Conservation (phyloP, 163 green algal genomes). For the Scenedesmus sp. region DNA sequence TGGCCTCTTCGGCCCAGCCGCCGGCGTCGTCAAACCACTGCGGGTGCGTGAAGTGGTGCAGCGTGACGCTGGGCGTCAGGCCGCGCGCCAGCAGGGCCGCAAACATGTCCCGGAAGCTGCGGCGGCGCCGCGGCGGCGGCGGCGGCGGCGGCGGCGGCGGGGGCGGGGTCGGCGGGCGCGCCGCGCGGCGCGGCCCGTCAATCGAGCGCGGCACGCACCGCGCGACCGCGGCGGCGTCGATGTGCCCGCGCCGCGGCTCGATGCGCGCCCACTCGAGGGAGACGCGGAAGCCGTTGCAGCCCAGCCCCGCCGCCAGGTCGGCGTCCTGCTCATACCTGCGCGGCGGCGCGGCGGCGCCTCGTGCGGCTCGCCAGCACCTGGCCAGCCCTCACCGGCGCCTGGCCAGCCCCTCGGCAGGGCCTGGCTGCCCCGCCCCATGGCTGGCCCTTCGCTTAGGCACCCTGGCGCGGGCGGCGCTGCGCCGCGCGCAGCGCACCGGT, state of each 20-base stretch:
- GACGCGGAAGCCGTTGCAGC: slow-evolving; percentile 81
- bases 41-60: not conserved
- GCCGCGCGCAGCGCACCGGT: slow-evolving; percentile 40
- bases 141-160: no score
- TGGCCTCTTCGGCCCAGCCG: slow-evolving; percentile 68
- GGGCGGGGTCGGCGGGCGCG: no score
- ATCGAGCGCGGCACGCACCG: no score
- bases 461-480: not conserved
- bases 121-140: not conserved
- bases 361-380: no score
- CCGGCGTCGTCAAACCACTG: slow-evolving; percentile 83
- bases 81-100: slow-evolving; percentile 53
- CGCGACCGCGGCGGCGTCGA: slow-evolving; percentile 63
- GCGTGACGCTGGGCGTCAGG: not conserved
- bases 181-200: no score
- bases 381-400: no score
- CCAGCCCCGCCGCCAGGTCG: slow-evolving; percentile 59
- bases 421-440: no score
- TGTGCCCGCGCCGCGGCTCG: slow-evolving; percentile 38
- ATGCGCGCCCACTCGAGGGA: slow-evolving; percentile 81
- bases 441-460: no score
- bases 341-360: no score
- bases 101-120: slow-evolving; percentile 49
- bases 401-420: no score
- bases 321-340: slow-evolving; percentile 77